Base-by-base conservation (phyloP, 2,329 filamentous ascomycete species). In the Torrubiellomyces zombiae region DNA sequence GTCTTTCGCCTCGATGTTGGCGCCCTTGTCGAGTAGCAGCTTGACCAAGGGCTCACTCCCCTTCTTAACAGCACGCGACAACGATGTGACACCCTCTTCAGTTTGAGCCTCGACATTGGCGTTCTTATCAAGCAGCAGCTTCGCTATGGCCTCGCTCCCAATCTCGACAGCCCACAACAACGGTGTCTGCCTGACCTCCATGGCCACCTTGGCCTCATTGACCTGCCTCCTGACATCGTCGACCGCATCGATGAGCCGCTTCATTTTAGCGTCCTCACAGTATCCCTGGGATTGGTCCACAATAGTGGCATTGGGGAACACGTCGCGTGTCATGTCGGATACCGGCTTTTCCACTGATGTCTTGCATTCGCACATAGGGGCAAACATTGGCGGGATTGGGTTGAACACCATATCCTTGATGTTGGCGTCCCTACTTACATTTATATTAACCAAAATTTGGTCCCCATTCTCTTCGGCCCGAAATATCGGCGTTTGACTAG, bases 121-220 rank as follows among this genome's bases (percentile, higher is more conserved):
- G 17, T 29, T 25, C 9, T 27, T 19, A 2, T 28, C 20, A 15
- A 35, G 15, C 2, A 35, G 22, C 14, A 32, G 14, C 27, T 21
- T 23, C n/a, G 27, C 25, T 13, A 32, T 16, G 7, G 24, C 21
- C 12, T 30, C 23, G 10, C 36, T 23, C 3, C 39, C 37, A 12
- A 18, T 16, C 2, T 20, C 9, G 3, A 26, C 24, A 3, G 28
- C 26, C 23, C 15, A 29, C 4, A n/a, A 23, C n/a, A 31, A 17
- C 10, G 26, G 24, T 13, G 29, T 28, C 8, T 20, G 24, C 11
- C 14, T n/a, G n/a, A n/a, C n/a, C n/a, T n/a, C n/a, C n/a, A n/a
- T n/a, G n/a, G n/a, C n/a, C n/a, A n/a, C n/a, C n/a, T n/a, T n/a
- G n/a, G n/a, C 19, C 18, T 12, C 12, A 9, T n/a, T 13, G 26